A percentile compares a stretch with the other conserved stretches of the same genome.
Evolutionary conservation across 2,329 filamentous ascomycete species (phyloP).

Genomic region (Atkinsonella hypoxylon): DNA sequence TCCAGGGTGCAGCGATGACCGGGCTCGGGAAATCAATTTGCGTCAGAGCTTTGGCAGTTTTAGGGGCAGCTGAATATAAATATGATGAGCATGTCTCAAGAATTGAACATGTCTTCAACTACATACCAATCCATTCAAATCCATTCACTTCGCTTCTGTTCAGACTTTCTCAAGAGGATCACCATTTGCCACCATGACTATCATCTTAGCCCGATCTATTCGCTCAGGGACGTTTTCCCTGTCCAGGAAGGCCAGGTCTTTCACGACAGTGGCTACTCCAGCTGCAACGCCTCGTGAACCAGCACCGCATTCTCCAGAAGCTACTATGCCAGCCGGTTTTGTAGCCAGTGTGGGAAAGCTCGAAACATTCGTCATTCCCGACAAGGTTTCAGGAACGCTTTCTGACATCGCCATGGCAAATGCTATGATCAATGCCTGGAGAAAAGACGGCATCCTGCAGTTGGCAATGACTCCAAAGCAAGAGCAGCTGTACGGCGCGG

Average conservation of each 20-base stretch:
- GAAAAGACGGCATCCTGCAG: conserved; percentile 33
- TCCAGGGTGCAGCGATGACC: neutral
- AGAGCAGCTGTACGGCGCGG: conserved; percentile 22
- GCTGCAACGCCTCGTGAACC: neutral
- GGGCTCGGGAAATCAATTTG: neutral
- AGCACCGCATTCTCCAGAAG: neutral
- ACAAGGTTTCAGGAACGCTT: conserved; percentile 20
- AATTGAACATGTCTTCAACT: neutral
- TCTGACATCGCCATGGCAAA: conserved; percentile 25
- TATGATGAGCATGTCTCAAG: neutral
- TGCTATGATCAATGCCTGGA: conserved; percentile 30
- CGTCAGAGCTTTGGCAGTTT: neutral
- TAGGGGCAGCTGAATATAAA: neutral
- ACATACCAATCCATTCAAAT: neutral
- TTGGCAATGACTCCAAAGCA: conserved; percentile 27
- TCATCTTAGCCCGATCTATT: neutral
- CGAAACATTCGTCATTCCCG: conserved; percentile 30
- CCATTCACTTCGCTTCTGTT: neutral
- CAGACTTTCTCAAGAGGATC: too few species aligned
- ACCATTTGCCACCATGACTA: conserved; percentile 2
- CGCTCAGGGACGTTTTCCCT: neutral
- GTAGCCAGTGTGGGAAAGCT: conserved; percentile 17
- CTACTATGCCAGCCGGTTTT: conserved; percentile 17
- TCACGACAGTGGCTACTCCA: neutral
- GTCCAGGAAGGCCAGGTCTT: neutral